Base-by-base conservation (phyloP, 441 rosid species). In the Brassica hybrid region DNA sequence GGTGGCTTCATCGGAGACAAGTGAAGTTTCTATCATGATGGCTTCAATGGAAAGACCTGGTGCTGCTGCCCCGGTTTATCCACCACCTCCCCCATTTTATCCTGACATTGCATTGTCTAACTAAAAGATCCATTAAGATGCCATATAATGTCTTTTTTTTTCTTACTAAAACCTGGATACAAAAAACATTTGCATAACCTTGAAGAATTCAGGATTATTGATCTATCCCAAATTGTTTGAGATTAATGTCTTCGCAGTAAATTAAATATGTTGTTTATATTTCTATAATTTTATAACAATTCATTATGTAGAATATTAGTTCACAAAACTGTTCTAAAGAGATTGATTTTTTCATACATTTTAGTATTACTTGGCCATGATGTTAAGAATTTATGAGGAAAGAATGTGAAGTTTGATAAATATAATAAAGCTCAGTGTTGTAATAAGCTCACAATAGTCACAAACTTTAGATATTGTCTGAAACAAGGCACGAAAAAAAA, bases 171-270 rank as follows among this genome's bases (percentile, higher is more conserved):
- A 65, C 61, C 61, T 71, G 72, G 27, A 65, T 69, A 14, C 8
- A 30, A 9, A 23, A 13, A 60, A 25, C 11, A n/a, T 41, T 19
- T 78, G 69, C 69, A 66, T 56, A 21, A 60, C 45, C 48, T 67
- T 57, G 61, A 71, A 48, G 59, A 56, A 18, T 56, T 56, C 61
- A 56, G 61, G 61, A 56, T 21, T 32, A 48, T 59, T 59, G 21
- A 41, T 67, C 66, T 79, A 54, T 16, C 17, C 27, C 78, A 79
- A 67, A 79, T 73, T 79, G 78, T 79, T 54, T 73, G 81, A 73
- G 75, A 69, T 69, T 73, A 64, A 69, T 69, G 50, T 64, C 74
- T 69, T 71, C 34, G n/a, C 59, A 67, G 45, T 36, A 67, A 54
- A 78, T 78, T 78, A 23, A 78, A 73, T 4, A 72, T 72, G 73